A percentile compares a stretch with the other conserved stretches of the same genome.
Conservation (phyloP, 208 protist species). For the Porcisia hertigi region DNA sequence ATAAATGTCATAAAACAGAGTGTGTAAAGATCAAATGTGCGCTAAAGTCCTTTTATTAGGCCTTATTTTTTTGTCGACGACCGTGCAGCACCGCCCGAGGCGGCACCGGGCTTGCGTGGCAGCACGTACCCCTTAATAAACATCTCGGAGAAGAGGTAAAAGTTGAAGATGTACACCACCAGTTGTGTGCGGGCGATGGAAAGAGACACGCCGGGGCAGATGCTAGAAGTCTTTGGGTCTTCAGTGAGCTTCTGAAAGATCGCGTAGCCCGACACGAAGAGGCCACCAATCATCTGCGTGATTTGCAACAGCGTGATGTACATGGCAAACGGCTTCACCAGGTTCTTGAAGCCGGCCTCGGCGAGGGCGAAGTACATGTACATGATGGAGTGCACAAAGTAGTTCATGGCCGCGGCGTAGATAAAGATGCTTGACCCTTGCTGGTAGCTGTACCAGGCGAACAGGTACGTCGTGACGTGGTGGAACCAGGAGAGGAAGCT, state of each 20-base stretch:
- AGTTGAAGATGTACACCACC: constrained; percentile 92
- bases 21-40: not conserved
- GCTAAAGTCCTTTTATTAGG: constrained; percentile 2
- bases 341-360: constrained; percentile 60
- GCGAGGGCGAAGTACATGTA: constrained; percentile 94
- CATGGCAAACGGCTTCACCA: constrained; percentile 79
- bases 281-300: constrained; percentile 93
- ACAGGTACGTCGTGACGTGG: constrained; percentile 91
- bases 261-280: constrained; percentile 70
- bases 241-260: constrained; percentile 36
- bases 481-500: constrained; percentile 92
- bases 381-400: constrained; percentile 95
- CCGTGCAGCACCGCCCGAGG: not conserved
- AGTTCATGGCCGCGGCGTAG: constrained; percentile 91
- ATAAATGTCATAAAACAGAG: not conserved
- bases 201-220: constrained; percentile 46
- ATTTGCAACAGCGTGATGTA: constrained; percentile 92
- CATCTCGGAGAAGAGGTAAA: constrained; percentile 93
- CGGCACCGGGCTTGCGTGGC: constrained; percentile 27
- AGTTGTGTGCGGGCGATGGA: constrained; percentile 53
- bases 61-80: constrained; percentile 28
- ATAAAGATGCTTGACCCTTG: constrained; percentile 56
- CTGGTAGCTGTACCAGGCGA: constrained; percentile 86
- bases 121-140: constrained; percentile 86
- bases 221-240: not conserved